Percentiles rank a stretch among this genome's conserved stretches.
Conservation (phyloP, 345 rosid genomes). For the Capsella bursapastoris region DNA sequence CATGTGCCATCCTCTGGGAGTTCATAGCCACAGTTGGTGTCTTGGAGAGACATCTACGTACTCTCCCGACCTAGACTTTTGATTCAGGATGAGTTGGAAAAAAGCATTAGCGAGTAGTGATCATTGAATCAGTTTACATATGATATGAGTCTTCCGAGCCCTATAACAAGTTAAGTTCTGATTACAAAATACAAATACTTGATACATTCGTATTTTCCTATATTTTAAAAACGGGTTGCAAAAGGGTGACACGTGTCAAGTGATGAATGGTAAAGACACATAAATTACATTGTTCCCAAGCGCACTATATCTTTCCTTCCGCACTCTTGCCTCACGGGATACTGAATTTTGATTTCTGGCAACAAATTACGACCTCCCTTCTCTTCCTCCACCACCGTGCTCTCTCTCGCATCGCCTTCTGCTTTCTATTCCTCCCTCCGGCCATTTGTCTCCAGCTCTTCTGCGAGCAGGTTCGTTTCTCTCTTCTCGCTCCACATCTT, state of each 20-base stretch:
- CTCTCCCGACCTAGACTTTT: too few species aligned
- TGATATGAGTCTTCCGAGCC: too few species aligned
- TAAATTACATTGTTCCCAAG: constrained; percentile 19
- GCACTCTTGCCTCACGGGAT: not conserved
- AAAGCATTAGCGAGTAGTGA: too few species aligned
- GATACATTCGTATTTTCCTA: not conserved
- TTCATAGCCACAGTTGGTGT: too few species aligned
- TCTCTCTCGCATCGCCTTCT: constrained; percentile 13
- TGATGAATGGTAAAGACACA: constrained; percentile 35
- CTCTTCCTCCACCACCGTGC: constrained; percentile 16
- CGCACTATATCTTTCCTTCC: constrained; percentile 1
- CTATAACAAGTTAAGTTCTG: too few species aligned
- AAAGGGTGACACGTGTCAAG: constrained; percentile 9
- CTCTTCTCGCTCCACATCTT: not conserved
- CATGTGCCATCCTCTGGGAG: too few species aligned
- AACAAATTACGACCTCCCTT: constrained; percentile 24
- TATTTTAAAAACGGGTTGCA: not conserved
- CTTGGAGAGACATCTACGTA: too few species aligned
- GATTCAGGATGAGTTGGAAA: too few species aligned
- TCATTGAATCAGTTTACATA: too few species aligned
- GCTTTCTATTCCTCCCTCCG: not conserved
- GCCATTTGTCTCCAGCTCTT: constrained; percentile 3
- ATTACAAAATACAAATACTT: too few species aligned
- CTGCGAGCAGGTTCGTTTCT: constrained; percentile 19
- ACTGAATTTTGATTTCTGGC: constrained; percentile 8